Evolutionary conservation across 805 yeast species (phyloP).

Genomic region (Ogataea saltuana): DNA sequence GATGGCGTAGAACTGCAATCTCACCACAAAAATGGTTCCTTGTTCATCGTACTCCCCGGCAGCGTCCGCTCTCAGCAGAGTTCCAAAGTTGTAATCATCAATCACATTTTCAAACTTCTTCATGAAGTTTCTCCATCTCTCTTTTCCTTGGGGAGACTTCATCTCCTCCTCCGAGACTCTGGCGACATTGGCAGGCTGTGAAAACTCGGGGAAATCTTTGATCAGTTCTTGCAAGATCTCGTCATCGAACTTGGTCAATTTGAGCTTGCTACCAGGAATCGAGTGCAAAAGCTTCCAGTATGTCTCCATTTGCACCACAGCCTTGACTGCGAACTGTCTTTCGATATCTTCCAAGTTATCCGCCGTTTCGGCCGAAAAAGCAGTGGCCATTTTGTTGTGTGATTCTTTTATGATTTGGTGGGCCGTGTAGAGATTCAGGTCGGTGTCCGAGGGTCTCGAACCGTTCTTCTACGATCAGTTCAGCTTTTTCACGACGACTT

Average conservation of each 20-base stretch:
- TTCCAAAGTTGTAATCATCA: conserved; percentile 94
- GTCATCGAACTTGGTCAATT: conserved; percentile 70
- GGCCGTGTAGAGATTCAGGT: background rate
- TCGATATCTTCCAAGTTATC: conserved; percentile 95
- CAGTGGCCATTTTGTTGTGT: conserved; percentile 7
- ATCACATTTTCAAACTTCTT: conserved; percentile 76
- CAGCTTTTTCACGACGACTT: no score
- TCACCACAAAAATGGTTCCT: conserved; percentile 83
- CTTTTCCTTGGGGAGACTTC: conserved; percentile 79
- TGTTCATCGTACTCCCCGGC: conserved; percentile 76
- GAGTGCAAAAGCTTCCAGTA: conserved; percentile 81
- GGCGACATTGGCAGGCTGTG: conserved; percentile 55
- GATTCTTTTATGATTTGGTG: no score
- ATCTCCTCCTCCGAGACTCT: conserved; percentile 73
- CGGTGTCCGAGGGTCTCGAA: background rate
- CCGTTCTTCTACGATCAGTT: background rate
- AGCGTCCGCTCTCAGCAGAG: conserved; percentile 76
- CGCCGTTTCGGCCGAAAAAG: conserved; percentile 73
- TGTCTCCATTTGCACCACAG: conserved; percentile 92
- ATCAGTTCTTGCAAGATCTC: conserved; percentile 62
- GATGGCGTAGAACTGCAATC: conserved; percentile 92
- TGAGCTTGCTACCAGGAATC: conserved; percentile 77
- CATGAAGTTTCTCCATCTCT: conserved; percentile 87
- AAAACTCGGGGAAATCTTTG: conserved; percentile 86
- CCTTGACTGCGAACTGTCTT: conserved; percentile 96